Evolutionary conservation across 495 filamentous ascomycete genomes (phyloP).

Genomic region (Wilcoxina mikolae): DNA sequence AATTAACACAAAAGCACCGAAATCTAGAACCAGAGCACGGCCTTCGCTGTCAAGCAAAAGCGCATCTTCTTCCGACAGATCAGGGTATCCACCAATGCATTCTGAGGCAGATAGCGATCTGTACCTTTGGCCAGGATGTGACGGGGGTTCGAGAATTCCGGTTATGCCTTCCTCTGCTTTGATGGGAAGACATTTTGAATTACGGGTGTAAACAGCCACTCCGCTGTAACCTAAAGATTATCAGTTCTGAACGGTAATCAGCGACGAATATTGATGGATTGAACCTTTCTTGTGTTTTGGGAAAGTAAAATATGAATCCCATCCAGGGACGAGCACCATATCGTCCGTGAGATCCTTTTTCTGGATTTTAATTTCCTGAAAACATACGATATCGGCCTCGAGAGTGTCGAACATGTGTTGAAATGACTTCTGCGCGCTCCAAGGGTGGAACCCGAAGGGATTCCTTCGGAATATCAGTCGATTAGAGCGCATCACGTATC

Average conservation of each 20-base stretch:
- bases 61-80: constrained; percentile 39
- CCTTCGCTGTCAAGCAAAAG: constrained; percentile 74
- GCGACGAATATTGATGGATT: no score
- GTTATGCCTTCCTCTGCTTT: constrained; percentile 87
- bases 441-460: constrained; percentile 90
- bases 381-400: constrained; percentile 82
- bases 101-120: constrained; percentile 61
- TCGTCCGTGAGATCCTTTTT: constrained; percentile 85
- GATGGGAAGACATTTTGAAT: constrained; percentile 72
- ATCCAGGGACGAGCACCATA: constrained; percentile 89
- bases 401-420: constrained; percentile 82
- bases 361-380: constrained; percentile 96
- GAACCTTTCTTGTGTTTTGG: constrained; percentile 88
- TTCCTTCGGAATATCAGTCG: constrained; percentile 41
- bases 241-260: no score
- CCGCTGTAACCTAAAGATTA: constrained; percentile 98
- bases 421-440: constrained; percentile 75
- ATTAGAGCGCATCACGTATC: no score
- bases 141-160: constrained; percentile 63
- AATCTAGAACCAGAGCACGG: constrained; percentile 81
- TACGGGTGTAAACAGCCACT: constrained; percentile 88
- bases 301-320: constrained; percentile 93
- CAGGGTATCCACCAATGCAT: constrained; percentile 85
- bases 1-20: constrained; percentile 85
- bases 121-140: constrained; percentile 51